Evolutionary conservation across 1,284 basidiomycete species (phyloP).

Genomic region (Ustilago vetiveriae): DNA sequence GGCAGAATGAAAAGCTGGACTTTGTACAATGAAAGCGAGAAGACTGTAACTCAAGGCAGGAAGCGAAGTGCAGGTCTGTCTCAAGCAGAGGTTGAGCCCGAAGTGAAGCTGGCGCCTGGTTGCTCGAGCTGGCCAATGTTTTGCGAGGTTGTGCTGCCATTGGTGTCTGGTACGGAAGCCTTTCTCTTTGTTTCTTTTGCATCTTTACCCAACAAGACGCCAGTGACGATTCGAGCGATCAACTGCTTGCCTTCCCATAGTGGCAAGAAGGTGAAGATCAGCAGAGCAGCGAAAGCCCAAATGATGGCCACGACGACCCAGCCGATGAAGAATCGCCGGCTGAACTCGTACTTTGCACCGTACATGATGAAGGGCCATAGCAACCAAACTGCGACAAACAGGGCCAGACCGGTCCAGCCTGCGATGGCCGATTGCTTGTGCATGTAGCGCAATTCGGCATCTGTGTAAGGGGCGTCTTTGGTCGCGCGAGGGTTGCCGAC

Average conservation of each 20-base stretch:
- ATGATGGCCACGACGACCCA: constrained; percentile 61
- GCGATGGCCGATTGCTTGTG: constrained; percentile 23
- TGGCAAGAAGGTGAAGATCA: constrained; percentile 46
- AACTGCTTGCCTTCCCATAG: constrained; percentile 26
- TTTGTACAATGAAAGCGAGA: no score
- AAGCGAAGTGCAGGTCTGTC: no score
- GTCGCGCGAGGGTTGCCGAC: not conserved
- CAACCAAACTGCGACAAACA: constrained; percentile 60
- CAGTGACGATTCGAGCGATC: constrained; percentile 10
- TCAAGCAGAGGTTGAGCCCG: not conserved
- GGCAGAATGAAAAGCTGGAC: no score
- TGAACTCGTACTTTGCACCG: constrained; percentile 59
- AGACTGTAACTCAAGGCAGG: no score
- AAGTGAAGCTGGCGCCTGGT: constrained; percentile 1
- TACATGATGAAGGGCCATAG: constrained; percentile 65
- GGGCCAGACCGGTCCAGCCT: constrained; percentile 13
- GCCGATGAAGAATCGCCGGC: constrained; percentile 55
- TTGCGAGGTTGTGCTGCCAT: no score
- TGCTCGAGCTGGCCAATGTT: not conserved
- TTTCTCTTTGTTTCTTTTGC: constrained; percentile 3
- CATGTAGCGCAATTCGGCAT: constrained; percentile 30
- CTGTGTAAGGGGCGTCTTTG: constrained; percentile 6
- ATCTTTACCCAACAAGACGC: constrained; percentile 2
- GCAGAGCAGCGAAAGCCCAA: constrained; percentile 53
- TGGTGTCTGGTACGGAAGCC: no score